A percentile compares a stretch with the other conserved stretches of the same genome.
Conservation (phyloP, 2,329 filamentous ascomycete species). For the Alternaria gaisen region DNA sequence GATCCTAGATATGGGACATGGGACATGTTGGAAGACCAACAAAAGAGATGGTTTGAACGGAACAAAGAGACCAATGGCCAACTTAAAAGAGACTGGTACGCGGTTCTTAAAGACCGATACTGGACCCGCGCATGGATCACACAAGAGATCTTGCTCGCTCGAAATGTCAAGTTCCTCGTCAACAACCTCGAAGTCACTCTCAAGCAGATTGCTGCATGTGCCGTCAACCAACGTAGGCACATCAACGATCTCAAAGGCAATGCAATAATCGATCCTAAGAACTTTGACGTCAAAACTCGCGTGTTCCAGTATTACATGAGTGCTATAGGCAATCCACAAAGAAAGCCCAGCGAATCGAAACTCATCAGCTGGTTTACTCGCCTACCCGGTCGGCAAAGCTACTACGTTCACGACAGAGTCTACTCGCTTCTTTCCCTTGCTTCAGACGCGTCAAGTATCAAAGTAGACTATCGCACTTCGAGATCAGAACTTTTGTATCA, state of each 20-base stretch:
- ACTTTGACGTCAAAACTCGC: too few species aligned
- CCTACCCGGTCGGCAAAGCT: neutral
- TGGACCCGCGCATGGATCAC: neutral
- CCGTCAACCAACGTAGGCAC: neutral
- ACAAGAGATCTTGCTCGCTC: neutral
- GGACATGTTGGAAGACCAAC: too few species aligned
- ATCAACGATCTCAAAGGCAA: too few species aligned
- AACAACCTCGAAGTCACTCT: neutral
- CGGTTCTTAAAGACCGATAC: neutral
- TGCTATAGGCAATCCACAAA: neutral
- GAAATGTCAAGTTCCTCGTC: neutral
- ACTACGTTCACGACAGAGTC: neutral
- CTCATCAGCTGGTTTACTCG: neutral
- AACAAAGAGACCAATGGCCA: neutral
- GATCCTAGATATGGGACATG: neutral
- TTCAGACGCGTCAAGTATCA: neutral
- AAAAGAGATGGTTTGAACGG: too few species aligned
- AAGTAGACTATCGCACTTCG: neutral
- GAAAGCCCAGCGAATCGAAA: neutral
- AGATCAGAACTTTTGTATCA: neutral
- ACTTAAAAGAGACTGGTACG: neutral
- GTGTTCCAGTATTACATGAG: too few species aligned
- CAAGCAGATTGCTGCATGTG: neutral
- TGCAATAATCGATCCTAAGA: too few species aligned
- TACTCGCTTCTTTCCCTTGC: neutral